These are phyloP conservation scores for Phascolomyces articulosus DNA, from an alignment of 371 early-diverging fungal species.

Conservation along the genomic window DNA sequence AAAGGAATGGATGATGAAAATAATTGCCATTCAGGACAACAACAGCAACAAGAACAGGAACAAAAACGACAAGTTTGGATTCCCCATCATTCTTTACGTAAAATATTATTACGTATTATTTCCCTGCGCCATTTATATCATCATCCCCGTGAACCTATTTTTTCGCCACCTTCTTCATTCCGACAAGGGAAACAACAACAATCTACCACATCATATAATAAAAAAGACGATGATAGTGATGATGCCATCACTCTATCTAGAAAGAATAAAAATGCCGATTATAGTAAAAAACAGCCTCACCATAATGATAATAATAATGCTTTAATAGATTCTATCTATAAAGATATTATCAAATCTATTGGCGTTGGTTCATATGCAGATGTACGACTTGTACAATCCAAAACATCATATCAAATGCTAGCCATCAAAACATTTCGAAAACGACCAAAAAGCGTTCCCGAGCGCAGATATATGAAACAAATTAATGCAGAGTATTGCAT, in stretches of 20 bases:
- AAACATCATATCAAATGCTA: neutral
- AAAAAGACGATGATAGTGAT: too few relatives aligned
- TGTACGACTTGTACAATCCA: conserved; percentile 5
- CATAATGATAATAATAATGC: neutral
- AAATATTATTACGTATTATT: neutral
- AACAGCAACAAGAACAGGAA: too few relatives aligned
- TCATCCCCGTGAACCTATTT: neutral
- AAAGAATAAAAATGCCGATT: neutral
- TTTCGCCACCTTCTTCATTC: neutral
- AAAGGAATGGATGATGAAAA: neutral
- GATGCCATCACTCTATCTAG: too few relatives aligned
- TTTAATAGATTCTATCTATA: neutral
- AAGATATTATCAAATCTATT: conserved; percentile 2
- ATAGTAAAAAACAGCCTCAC: too few relatives aligned
- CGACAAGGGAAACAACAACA: too few relatives aligned
- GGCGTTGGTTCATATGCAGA: conserved; percentile 16
- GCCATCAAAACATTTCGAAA: conserved; percentile 95
- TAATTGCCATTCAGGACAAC: too few relatives aligned
- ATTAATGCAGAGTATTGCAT: conserved; percentile 93
- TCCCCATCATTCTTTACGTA: neutral
- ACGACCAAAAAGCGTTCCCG: conserved; percentile 79
- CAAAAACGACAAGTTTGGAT: too few relatives aligned
- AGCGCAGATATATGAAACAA: conserved; percentile 91
- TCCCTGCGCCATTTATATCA: neutral
- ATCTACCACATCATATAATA: too few relatives aligned